phyloP scores from a whole-genome alignment of 345 rosid genomes.

The Boechera divaricarpa region DNA sequence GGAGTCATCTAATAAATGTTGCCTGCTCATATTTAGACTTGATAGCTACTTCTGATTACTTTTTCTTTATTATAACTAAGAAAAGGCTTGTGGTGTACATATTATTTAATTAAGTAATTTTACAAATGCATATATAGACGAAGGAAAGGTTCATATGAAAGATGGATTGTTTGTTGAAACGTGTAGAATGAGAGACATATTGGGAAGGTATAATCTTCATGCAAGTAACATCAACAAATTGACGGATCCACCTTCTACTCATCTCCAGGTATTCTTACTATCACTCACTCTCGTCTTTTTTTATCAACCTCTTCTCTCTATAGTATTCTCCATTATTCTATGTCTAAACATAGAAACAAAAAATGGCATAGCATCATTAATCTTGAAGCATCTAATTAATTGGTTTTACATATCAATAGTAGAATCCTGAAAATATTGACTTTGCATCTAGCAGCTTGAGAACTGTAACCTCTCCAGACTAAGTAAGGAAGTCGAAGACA shows the following conservation, averaged over 20 bases:
- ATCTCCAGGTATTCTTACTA: conserved; percentile 61
- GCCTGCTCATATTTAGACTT: neutral
- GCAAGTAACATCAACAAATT: conserved; percentile 76
- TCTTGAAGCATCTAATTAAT: conserved; percentile 15
- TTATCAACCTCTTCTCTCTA: neutral
- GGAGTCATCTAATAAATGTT: conserved; percentile 9
- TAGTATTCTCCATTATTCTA: neutral
- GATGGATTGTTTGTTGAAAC: conserved; percentile 28
- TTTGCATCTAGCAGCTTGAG: conserved; percentile 59
- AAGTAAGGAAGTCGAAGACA: conserved; percentile 73
- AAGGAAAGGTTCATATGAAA: conserved; percentile 7
- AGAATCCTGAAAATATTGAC: conserved; percentile 21
- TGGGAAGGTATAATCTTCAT: conserved; percentile 73
- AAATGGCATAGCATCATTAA: neutral
- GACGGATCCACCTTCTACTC: conserved; percentile 70
- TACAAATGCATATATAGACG: conserved; percentile 17
- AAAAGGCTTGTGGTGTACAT: conserved; percentile 9
- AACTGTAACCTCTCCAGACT: conserved; percentile 56
- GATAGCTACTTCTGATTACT: conserved; percentile 15
- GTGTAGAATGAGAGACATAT: conserved; percentile 75
- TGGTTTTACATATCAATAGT: conserved; percentile 18
- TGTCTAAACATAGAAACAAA: neutral
- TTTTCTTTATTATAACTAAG: conserved; percentile 5
- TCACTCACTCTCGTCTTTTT: neutral
- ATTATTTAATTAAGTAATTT: conserved; percentile 15